Percentiles rank a stretch among this genome's conserved stretches.
Evolutionary conservation across 2,329 filamentous ascomycete genomes (phyloP).

Genomic region (Cordyceps cicadae): DNA sequence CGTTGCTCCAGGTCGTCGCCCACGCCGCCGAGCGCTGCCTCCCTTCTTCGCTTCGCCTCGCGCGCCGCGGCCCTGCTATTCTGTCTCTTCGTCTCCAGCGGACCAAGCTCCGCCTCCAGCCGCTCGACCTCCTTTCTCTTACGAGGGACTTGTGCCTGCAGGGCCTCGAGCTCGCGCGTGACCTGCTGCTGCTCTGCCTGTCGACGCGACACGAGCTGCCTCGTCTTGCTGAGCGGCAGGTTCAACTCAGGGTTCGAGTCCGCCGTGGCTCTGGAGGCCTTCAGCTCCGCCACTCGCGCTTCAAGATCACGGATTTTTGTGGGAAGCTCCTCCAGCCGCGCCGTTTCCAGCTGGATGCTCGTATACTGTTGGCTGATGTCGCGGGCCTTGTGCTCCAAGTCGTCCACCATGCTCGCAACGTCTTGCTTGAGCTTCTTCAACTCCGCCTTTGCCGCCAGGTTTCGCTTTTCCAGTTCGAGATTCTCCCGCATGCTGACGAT

Average conservation of each 20-base stretch:
- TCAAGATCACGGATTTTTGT: slow-evolving; percentile 41
- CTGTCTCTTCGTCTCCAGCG: slow-evolving; percentile 58
- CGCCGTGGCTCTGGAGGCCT: slow-evolving; percentile 27
- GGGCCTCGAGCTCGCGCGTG: slow-evolving; percentile 54
- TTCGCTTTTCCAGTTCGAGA: slow-evolving; percentile 59
- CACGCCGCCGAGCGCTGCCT: slow-evolving; percentile 55
- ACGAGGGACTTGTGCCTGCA: slow-evolving; percentile 53
- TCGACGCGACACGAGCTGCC: slow-evolving; percentile 41
- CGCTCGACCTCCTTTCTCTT: slow-evolving; percentile 61
- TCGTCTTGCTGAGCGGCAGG: slow-evolving; percentile 50
- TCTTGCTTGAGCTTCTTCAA: slow-evolving; percentile 75
- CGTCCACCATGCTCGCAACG: slow-evolving; percentile 62
- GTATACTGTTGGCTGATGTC: slow-evolving; percentile 50
- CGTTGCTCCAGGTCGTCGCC: slow-evolving; percentile 68
- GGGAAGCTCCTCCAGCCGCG: slow-evolving; percentile 43
- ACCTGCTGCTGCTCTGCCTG: slow-evolving; percentile 46
- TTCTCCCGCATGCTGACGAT: slow-evolving; percentile 81
- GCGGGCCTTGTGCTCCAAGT: slow-evolving; percentile 58
- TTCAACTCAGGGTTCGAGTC: slow-evolving; percentile 37
- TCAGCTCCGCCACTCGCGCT: slow-evolving; percentile 37
- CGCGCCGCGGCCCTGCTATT: slow-evolving; percentile 59
- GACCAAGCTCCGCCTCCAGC: slow-evolving; percentile 58
- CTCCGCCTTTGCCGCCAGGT: slow-evolving; percentile 62
- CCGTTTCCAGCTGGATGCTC: slow-evolving; percentile 38
- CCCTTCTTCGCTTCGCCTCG: slow-evolving; percentile 61